Evolutionary conservation across 2,329 filamentous ascomycete species (phyloP).

Genomic region (Trichoderma endophyticum): DNA sequence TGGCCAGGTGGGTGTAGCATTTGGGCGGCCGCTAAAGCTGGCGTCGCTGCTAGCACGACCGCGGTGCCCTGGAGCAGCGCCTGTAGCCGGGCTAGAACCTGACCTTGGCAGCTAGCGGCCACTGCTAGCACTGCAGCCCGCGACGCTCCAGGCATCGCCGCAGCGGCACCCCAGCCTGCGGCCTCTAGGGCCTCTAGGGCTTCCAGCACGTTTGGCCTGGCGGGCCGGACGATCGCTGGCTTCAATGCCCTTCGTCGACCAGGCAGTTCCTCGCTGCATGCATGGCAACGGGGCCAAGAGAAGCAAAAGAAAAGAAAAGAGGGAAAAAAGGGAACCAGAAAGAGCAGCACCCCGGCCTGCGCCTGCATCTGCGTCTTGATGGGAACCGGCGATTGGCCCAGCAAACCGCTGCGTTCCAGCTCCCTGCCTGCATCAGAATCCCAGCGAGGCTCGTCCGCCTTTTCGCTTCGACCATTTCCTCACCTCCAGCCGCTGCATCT

Average conservation of each 20-base stretch:
- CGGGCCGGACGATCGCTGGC: constrained; percentile 17
- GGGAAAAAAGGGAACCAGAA: background rate
- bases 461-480: background rate
- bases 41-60: background rate
- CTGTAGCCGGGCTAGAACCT: background rate
- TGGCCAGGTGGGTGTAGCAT: background rate
- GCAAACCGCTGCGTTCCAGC: background rate
- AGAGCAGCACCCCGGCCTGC: background rate
- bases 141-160: background rate
- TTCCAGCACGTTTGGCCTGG: constrained; percentile 8
- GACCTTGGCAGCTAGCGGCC: constrained; percentile 1
- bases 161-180: constrained; percentile 3
- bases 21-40: constrained; percentile 13
- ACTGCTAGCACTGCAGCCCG: background rate
- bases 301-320: background rate
- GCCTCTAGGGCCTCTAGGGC: background rate
- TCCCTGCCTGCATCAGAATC: background rate
- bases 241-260: background rate
- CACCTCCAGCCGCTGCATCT: background rate
- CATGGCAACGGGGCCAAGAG: background rate
- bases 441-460: constrained; percentile 3
- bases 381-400: background rate
- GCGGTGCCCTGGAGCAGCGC: background rate
- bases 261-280: background rate
- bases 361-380: background rate